A percentile compares a stretch with the other conserved stretches of the same genome.
These are phyloP conservation scores for Helotiales sp. DNA, from an alignment of 2,329 filamentous ascomycete genomes.

Conservation along the genomic window DNA sequence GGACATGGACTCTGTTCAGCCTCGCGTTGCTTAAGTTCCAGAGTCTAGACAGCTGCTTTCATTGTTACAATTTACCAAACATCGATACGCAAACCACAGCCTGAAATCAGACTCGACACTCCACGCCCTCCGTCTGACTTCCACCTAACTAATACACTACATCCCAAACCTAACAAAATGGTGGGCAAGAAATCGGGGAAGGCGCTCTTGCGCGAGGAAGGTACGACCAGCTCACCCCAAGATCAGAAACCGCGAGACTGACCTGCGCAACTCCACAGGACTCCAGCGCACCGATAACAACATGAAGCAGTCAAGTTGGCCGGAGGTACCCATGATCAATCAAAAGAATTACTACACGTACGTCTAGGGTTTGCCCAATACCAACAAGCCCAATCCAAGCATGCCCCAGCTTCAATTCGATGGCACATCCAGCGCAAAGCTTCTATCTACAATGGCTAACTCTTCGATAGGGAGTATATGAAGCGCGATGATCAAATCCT, in stretches of 20 bases:
- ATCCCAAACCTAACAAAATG: conserved; percentile 33
- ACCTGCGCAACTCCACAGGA: conserved; percentile 56
- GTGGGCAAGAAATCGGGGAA: conserved; percentile 45
- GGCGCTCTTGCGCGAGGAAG: conserved; percentile 45
- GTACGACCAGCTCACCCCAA: conserved; percentile 26
- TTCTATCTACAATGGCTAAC: conserved; percentile 14
- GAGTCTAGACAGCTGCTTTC: too few species aligned
- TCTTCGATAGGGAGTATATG: conserved; percentile 78
- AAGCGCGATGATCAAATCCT: conserved; percentile 98
- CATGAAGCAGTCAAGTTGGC: conserved; percentile 95
- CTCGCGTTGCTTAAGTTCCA: background rate
- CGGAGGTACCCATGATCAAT: conserved; percentile 90
- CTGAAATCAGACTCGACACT: background rate
- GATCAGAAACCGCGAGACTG: conserved; percentile 16
- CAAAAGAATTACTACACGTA: conserved; percentile 99
- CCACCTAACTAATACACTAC: background rate
- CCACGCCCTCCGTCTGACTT: background rate
- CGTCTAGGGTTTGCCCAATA: conserved; percentile 44
- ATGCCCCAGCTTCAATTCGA: background rate
- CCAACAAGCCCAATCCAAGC: background rate
- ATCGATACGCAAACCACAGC: background rate
- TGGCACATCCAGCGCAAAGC: background rate
- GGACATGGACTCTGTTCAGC: conserved; percentile 8
- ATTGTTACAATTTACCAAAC: too few species aligned
- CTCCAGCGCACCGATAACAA: conserved; percentile 97